Conservation (phyloP, 495 filamentous ascomycete species). For the Rhypophila decipiens region DNA sequence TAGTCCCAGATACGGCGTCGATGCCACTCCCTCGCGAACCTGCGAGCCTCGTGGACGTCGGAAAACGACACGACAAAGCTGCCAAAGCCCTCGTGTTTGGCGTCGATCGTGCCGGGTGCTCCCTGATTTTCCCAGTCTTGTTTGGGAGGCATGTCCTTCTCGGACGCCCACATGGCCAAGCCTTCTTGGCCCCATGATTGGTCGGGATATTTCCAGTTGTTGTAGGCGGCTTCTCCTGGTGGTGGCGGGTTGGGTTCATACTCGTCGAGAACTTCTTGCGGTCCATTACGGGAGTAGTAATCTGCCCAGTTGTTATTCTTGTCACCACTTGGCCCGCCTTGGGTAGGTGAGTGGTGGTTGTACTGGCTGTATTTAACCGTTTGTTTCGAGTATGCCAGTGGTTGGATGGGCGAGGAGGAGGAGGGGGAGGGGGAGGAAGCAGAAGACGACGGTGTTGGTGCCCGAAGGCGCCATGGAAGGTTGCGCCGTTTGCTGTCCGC, state of each 20-base stretch:
- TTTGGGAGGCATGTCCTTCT: not conserved
- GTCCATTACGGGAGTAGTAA: not conserved
- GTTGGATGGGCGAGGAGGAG: not conserved
- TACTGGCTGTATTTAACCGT: not conserved
- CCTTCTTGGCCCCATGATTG: not conserved
- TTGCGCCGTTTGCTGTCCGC: constrained; percentile 35
- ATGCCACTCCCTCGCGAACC: constrained; percentile 55
- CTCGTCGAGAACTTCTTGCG: too few species aligned
- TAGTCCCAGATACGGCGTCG: constrained; percentile 40
- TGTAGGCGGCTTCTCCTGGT: not conserved
- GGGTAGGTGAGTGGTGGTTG: too few species aligned
- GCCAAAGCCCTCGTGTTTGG: constrained; percentile 1
- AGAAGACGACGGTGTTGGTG: too few species aligned
- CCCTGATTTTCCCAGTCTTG: not conserved
- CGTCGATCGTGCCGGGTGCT: not conserved
- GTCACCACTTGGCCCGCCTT: not conserved
- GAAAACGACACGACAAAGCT: constrained; percentile 46
- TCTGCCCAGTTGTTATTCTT: not conserved
- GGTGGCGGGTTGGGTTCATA: not conserved
- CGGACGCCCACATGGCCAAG: not conserved
- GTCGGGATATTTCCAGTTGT: not conserved
- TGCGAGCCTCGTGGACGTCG: constrained; percentile 42
- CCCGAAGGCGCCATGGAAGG: constrained; percentile 36
- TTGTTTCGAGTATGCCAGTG: not conserved
- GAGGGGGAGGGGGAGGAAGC: too few species aligned